These are phyloP conservation scores for Heliosperma pusillum DNA, from an alignment of 148 eudicot species.

Conservation along the genomic window DNA sequence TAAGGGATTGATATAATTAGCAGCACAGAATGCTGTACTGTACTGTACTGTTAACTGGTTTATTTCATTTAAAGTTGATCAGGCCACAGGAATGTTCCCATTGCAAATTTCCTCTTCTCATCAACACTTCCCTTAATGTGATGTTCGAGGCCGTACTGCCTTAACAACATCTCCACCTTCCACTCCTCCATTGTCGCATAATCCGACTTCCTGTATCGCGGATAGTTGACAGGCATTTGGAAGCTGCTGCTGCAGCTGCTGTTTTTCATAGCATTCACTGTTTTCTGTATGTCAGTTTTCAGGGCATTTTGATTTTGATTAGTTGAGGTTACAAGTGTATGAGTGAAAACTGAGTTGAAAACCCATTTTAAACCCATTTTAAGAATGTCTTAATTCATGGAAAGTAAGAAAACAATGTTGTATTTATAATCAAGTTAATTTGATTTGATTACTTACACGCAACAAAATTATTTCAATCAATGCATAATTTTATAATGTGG, in stretches of 20 bases:
- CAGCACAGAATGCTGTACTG: too few species aligned
- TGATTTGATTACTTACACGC: constrained; percentile 24
- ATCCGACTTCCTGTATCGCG: constrained; percentile 31
- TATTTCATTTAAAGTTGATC: constrained; percentile 14
- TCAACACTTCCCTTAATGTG: constrained; percentile 28
- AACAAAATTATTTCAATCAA: constrained; percentile 17
- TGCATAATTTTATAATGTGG: background rate
- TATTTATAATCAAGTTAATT: constrained; percentile 14
- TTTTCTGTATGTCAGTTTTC: background rate
- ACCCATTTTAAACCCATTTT: constrained; percentile 25
- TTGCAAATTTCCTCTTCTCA: constrained; percentile 34
- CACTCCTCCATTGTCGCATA: constrained; percentile 41
- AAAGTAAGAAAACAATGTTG: background rate
- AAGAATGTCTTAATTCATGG: background rate
- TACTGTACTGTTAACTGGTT: too few species aligned
- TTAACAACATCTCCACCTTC: constrained; percentile 35
- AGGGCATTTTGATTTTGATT: background rate
- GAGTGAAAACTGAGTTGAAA: constrained; percentile 20
- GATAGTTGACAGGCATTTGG: constrained; percentile 41
- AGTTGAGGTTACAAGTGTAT: constrained; percentile 5
- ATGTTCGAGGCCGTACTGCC: constrained; percentile 34
- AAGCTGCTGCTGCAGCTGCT: constrained; percentile 17
- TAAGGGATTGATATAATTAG: too few species aligned
- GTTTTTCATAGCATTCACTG: background rate
- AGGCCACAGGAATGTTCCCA: constrained; percentile 33